Conservation (phyloP, 495 filamentous ascomycete genomes). For the Lichina pygmaea region DNA sequence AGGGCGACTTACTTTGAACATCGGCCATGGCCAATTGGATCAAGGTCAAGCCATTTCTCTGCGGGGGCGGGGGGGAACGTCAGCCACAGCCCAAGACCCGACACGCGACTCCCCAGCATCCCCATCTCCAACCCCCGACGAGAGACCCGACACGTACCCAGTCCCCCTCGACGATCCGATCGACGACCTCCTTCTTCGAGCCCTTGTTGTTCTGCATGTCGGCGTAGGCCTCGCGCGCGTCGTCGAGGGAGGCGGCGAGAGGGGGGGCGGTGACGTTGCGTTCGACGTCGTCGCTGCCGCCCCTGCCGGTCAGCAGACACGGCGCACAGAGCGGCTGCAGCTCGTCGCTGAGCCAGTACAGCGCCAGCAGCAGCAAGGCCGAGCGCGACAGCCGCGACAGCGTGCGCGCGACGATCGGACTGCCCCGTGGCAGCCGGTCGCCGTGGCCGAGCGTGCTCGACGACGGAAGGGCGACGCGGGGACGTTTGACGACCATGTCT, state of each 20-base stretch:
- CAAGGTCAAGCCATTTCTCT: conserved; percentile 43
- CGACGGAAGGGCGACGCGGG: conserved; percentile 1
- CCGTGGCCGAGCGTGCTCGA: conserved; percentile 1
- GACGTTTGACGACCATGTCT: not conserved
- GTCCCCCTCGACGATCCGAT: conserved; percentile 53
- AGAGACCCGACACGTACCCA: conserved; percentile 14
- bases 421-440: conserved; percentile 33
- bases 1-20: conserved; percentile 22
- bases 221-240: conserved; percentile 34
- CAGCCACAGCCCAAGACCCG: not conserved
- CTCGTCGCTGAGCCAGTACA: conserved; percentile 44
- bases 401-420: conserved; percentile 32
- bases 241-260: conserved; percentile 16
- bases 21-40: conserved; percentile 65
- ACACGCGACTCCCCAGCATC: not conserved
- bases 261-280: conserved; percentile 8
- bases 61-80: not conserved
- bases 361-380: conserved; percentile 37
- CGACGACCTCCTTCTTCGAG: conserved; percentile 44
- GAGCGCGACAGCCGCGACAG: conserved; percentile 40
- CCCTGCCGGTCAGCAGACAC: conserved; percentile 16
- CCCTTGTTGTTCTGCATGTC: conserved; percentile 29
- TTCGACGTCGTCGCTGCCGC: conserved; percentile 18
- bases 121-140: not conserved
- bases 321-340: conserved; percentile 29